phyloP scores from a whole-genome alignment of 805 yeast species.

The Kodamaea kaohsiungensis region DNA sequence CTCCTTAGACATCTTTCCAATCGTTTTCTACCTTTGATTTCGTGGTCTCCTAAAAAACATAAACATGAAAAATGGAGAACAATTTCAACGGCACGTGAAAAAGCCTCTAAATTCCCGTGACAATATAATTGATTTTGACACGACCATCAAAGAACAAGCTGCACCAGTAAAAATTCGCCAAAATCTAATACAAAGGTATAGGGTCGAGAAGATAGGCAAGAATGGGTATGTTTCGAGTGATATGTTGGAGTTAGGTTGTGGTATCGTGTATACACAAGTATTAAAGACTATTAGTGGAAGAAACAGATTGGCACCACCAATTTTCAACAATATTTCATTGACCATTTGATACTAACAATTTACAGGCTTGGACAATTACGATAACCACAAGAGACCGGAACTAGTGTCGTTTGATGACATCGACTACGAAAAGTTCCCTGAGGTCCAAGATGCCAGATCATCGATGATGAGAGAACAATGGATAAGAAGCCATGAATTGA shows the following conservation, averaged over 20 bases:
- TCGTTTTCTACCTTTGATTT: not conserved
- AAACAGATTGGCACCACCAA: not conserved
- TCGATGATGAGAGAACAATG: constrained; percentile 79
- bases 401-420: constrained; percentile 82
- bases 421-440: constrained; percentile 65
- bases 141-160: not conserved
- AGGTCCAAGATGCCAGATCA: constrained; percentile 71
- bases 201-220: constrained; percentile 1
- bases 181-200: constrained; percentile 8
- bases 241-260: not conserved
- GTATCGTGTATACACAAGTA: not conserved
- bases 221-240: constrained; percentile 3
- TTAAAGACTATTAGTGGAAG: not conserved
- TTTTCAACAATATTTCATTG: not conserved
- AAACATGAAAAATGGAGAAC: constrained; percentile 2
- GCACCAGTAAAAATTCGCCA: constrained; percentile 11
- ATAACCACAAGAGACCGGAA: constrained; percentile 56
- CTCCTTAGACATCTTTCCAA: not conserved
- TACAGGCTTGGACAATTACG: constrained; percentile 33
- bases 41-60: not conserved
- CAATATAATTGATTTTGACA: not conserved
- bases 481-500: constrained; percentile 67
- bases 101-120: not conserved
- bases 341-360: constrained; percentile 14
- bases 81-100: not conserved